phyloP scores from a whole-genome alignment of 371 early-diverging fungal species.

The Smittium culicis region DNA sequence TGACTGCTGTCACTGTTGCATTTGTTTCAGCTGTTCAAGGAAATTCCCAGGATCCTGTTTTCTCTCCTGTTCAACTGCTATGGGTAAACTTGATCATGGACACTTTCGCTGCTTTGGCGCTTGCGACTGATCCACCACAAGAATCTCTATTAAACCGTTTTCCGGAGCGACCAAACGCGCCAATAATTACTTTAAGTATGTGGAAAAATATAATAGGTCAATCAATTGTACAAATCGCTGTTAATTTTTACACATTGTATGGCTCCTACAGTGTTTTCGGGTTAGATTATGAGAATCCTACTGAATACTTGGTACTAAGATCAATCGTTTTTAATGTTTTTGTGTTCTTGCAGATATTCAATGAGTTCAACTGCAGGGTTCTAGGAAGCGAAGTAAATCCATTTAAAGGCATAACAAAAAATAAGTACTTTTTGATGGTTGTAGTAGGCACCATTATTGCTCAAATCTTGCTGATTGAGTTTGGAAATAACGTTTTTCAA shows the following conservation, averaged over 20 bases:
- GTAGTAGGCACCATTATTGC: conserved; percentile 49
- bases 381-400: conserved; percentile 67
- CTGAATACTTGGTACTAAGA: conserved; percentile 39
- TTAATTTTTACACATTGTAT: conserved; percentile 45
- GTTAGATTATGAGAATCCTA: conserved; percentile 28
- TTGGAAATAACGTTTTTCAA: conserved; percentile 81
- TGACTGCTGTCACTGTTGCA: conserved; percentile 68
- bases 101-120: conserved; percentile 75
- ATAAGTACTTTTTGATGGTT: conserved; percentile 59
- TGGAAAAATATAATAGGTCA: conserved; percentile 84
- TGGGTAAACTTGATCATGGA: conserved; percentile 91
- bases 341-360: conserved; percentile 90
- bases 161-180: conserved; percentile 59
- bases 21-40: conserved; percentile 47
- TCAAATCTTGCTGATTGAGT: conserved; percentile 74
- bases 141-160: conserved; percentile 55
- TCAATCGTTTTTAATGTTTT: conserved; percentile 91
- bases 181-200: conserved; percentile 77
- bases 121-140: conserved; percentile 72
- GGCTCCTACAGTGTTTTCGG: conserved; percentile 48
- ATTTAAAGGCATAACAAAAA: conserved; percentile 60
- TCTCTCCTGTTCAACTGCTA: conserved; percentile 71
- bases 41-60: conserved; percentile 44
- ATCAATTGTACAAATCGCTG: conserved; percentile 62
- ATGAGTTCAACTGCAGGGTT: conserved; percentile 69